Conservation (phyloP, 805 yeast species). For the Sugiyamaella americana region DNA sequence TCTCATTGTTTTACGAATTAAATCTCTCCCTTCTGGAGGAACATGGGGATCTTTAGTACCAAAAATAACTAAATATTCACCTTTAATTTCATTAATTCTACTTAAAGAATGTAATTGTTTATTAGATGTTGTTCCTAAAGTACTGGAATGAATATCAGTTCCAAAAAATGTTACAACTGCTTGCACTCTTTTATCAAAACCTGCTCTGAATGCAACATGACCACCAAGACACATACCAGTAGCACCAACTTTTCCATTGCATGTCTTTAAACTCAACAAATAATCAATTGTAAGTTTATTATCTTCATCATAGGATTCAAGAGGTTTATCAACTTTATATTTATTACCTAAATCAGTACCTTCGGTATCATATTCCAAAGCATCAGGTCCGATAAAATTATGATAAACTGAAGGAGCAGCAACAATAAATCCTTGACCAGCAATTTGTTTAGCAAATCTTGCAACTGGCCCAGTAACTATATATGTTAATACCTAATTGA, state of each 20-base stretch:
- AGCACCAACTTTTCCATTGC: constrained; percentile 69
- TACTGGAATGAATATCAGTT: constrained; percentile 67
- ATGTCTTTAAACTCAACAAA: constrained; percentile 49
- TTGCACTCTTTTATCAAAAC: constrained; percentile 54
- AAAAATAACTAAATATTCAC: constrained; percentile 60
- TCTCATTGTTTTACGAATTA: constrained; percentile 57
- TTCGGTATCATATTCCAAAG: constrained; percentile 61
- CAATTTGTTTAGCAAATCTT: constrained; percentile 70
- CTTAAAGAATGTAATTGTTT: constrained; percentile 53
- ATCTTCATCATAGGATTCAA: constrained; percentile 73
- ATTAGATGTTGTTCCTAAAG: constrained; percentile 55
- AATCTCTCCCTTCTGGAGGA: constrained; percentile 68
- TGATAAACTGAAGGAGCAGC: constrained; percentile 79
- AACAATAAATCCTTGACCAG: constrained; percentile 71
- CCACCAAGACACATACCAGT: constrained; percentile 89
- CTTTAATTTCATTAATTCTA: constrained; percentile 49
- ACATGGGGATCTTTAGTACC: constrained; percentile 79
- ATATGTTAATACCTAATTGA: constrained; percentile 1
- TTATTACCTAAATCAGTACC: constrained; percentile 73
- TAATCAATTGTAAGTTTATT: constrained; percentile 58
- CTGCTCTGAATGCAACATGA: constrained; percentile 67
- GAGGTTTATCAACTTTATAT: constrained; percentile 60
- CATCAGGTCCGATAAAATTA: constrained; percentile 56
- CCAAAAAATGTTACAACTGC: constrained; percentile 76
- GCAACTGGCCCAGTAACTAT: constrained; percentile 63